A percentile compares a stretch with the other conserved stretches of the same genome.
Conservation (phyloP, 1,139 yeast species). For the Lodderomyces parapsilosis region DNA sequence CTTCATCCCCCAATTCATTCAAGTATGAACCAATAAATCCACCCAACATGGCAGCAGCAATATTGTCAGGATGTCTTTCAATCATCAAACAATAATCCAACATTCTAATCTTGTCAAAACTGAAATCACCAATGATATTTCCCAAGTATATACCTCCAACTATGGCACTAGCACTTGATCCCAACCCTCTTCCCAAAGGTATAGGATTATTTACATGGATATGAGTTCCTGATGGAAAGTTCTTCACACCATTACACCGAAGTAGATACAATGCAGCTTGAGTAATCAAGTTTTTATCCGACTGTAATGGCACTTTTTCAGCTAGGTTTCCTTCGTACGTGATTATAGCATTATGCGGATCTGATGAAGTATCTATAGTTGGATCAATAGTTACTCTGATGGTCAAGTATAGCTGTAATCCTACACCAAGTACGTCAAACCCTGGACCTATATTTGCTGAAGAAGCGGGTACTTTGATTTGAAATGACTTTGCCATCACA, state of each 20-base stretch:
- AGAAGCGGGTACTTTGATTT: slow-evolving; percentile 87
- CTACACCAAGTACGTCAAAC: slow-evolving; percentile 92
- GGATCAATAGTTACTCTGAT: slow-evolving; percentile 67
- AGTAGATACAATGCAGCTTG: slow-evolving; percentile 89
- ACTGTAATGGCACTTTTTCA: slow-evolving; percentile 70
- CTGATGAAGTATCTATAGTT: slow-evolving; percentile 46
- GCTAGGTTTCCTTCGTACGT: slow-evolving; percentile 76
- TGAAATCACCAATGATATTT: slow-evolving; percentile 74
- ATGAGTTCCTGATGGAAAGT: slow-evolving; percentile 83
- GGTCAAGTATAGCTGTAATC: slow-evolving; percentile 71
- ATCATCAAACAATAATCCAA: slow-evolving; percentile 94
- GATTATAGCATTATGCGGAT: slow-evolving; percentile 68
- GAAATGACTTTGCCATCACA: slow-evolving; percentile 24
- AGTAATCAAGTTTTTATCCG: slow-evolving; percentile 82
- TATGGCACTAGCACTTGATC: slow-evolving; percentile 98
- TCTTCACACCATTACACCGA: slow-evolving; percentile 71
- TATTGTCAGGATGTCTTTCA: slow-evolving; percentile 97
- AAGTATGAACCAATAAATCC: slow-evolving; percentile 96
- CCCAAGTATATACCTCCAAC: slow-evolving; percentile 96
- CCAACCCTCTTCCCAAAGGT: slow-evolving; percentile 94
- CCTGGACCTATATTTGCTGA: slow-evolving; percentile 99
- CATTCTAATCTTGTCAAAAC: slow-evolving; percentile 74
- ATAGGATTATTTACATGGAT: slow-evolving; percentile 85
- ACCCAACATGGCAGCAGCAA: slow-evolving; percentile 98
- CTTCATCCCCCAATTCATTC: slow-evolving; percentile 72